phyloP scores from a whole-genome alignment of 441 rosid species.

The Jatropha podagrica region DNA sequence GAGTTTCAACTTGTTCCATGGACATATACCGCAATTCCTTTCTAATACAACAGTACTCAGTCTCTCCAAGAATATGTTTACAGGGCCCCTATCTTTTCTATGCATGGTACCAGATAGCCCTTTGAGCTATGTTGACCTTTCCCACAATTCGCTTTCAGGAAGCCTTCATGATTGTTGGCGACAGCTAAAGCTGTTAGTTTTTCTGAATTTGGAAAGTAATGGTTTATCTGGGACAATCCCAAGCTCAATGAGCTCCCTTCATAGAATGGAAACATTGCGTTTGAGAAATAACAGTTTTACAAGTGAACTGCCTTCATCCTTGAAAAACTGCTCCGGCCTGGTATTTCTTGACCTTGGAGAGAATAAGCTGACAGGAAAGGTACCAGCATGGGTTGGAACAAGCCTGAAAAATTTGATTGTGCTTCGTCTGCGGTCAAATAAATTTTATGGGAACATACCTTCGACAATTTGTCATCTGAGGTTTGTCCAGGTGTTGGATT shows the following conservation, averaged over 20 bases:
- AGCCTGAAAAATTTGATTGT: constrained; percentile 11
- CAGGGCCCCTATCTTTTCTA: constrained; percentile 20
- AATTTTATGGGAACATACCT: constrained; percentile 15
- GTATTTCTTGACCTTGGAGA: constrained; percentile 21
- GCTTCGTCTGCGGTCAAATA: constrained; percentile 16
- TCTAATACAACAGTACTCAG: neutral
- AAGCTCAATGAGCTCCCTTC: constrained; percentile 7
- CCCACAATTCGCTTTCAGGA: constrained; percentile 4
- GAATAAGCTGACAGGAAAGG: constrained; percentile 17
- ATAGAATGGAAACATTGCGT: neutral
- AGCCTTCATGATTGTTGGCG: constrained; percentile 14
- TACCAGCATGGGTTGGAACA: constrained; percentile 22
- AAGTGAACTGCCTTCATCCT: constrained; percentile 16
- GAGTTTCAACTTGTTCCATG: constrained; percentile 19
- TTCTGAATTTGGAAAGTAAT: constrained; percentile 23
- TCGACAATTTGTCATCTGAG: constrained; percentile 3
- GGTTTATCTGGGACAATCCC: constrained; percentile 17
- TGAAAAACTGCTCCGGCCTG: constrained; percentile 1
- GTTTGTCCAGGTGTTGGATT: constrained; percentile 13
- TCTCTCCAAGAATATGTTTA: constrained; percentile 17
- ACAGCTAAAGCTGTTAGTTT: rapidly evolving
- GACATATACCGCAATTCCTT: constrained; percentile 14
- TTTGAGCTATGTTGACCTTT: constrained; percentile 17
- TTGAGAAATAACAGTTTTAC: constrained; percentile 19
- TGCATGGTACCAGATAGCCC: neutral